Conservation (phyloP, 345 rosid species). For the Hypericum perforatum region DNA sequence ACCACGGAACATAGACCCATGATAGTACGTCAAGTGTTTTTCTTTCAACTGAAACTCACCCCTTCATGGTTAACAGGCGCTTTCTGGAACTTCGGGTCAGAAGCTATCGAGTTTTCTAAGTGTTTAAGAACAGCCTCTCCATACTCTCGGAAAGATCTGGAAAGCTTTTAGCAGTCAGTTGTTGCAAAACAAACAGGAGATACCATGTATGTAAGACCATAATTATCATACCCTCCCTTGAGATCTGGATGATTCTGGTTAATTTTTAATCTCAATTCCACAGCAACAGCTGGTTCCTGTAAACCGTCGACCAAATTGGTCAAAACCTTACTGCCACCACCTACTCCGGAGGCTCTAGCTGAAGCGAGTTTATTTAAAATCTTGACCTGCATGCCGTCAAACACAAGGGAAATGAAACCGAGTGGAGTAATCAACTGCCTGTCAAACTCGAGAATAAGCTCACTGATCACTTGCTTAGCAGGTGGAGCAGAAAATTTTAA, state of each 20-base stretch:
- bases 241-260: constrained; percentile 74
- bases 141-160: constrained; percentile 80
- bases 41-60: constrained; percentile 43
- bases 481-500: background rate
- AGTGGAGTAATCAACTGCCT: constrained; percentile 1
- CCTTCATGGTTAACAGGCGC: constrained; percentile 89
- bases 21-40: background rate
- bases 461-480: background rate
- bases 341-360: constrained; percentile 62
- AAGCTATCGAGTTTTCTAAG: constrained; percentile 42
- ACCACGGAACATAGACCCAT: too few species aligned
- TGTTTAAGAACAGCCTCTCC: constrained; percentile 80
- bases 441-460: too few species aligned
- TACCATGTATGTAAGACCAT: background rate
- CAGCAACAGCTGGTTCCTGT: constrained; percentile 65
- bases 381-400: constrained; percentile 52
- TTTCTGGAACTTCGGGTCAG: constrained; percentile 55
- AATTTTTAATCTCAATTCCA: constrained; percentile 82
- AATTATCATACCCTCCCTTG: constrained; percentile 71
- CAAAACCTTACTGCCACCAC: constrained; percentile 72
- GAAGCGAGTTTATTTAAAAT: constrained; percentile 89
- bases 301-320: constrained; percentile 76
- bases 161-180: constrained; percentile 8
- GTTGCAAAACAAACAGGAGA: background rate
- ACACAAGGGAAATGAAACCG: background rate